Evolutionary conservation across 1,139 yeast genomes (phyloP), one percentile per base, ranked within the genome.

Genomic region (Taphrina wiesneri): DNA sequence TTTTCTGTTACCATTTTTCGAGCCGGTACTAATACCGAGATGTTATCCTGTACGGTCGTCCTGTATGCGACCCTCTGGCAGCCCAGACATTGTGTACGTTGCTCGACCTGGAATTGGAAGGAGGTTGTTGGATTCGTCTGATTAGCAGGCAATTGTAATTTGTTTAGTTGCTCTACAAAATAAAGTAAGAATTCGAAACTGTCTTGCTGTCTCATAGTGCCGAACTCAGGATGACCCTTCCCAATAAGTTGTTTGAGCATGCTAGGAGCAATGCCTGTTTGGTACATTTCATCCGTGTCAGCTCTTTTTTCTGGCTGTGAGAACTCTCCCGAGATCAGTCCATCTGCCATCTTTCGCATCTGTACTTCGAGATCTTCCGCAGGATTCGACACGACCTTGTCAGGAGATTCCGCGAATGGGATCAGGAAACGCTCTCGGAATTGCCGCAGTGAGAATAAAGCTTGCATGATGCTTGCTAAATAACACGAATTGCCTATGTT

Each of bases 401-500:
- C 46, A 70, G 41, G 53, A 28, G 43, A 62, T 56, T 51, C 56
- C n/a, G 45, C 52, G 41, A 49, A 65, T 51, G 45, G 46, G 62
- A 59, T 60, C 53, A 56, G 67, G 67, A 75, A 79, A 19, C 74
- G 70, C 51, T 59, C 71, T 52, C 71, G 78, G 77, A 75, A 77
- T 72, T 28, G 73, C 0, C 76, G 75, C n/a, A 79, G 68, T 2
- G 80, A 76, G 72, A 88, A 87, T 65, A 93, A 77, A 2, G 86
- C 81, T 75, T 93, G 99, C 3, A 90, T 70, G 0, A 86, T 92
- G 0, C 96, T 87, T 62, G 92, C 88, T 70, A 93, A 73, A 75
- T 93, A 93, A 76, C 99, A 93, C 0, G 97, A 88, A 73, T 93
- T 93, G 2, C 99, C 99, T 70, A 93, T 77, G 74, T 93, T 93